Percentiles rank a stretch among this genome's conserved stretches.
phyloP scores from a whole-genome alignment of 768 basidiomycete genomes.

The Phlegmacium glaucopus region DNA sequence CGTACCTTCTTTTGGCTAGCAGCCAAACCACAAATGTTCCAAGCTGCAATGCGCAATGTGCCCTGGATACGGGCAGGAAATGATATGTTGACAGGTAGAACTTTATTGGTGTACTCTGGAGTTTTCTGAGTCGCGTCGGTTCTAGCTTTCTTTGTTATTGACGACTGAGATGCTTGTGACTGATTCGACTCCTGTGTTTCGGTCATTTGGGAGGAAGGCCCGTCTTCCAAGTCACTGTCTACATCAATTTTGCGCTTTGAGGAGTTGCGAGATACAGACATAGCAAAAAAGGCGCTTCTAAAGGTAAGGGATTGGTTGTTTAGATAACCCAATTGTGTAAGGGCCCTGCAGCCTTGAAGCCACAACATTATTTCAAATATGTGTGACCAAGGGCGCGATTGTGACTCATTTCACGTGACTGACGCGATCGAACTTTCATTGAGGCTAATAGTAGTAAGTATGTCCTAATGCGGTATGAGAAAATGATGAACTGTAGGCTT shows the following conservation, averaged over 20 bases:
- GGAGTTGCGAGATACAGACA: slow-evolving; percentile 22
- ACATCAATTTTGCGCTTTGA: slow-evolving; percentile 26
- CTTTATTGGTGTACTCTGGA: slow-evolving; percentile 73
- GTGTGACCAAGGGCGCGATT: background rate
- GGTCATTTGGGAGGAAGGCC: background rate
- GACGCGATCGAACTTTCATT: slow-evolving; percentile 5
- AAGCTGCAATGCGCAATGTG: slow-evolving; percentile 57
- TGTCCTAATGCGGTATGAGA: too few relatives aligned
- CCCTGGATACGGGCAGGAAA: slow-evolving; percentile 50
- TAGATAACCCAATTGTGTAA: background rate
- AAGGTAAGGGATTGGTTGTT: too few relatives aligned
- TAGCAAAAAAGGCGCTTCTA: background rate
- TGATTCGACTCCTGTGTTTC: background rate
- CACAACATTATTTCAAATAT: too few relatives aligned
- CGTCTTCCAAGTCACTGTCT: slow-evolving; percentile 24
- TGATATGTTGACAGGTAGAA: slow-evolving; percentile 56
- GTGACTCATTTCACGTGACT: slow-evolving; percentile 8
- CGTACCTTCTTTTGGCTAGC: slow-evolving; percentile 75
- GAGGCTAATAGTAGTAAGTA: too few relatives aligned
- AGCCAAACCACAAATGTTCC: slow-evolving; percentile 80
- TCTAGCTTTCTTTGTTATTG: slow-evolving; percentile 18
- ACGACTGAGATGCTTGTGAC: slow-evolving; percentile 11
- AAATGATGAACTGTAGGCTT: too few relatives aligned
- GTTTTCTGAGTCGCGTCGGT: slow-evolving; percentile 24
- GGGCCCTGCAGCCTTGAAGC: background rate